Conservation (phyloP, 306 rosid genomes). For the Vicia sativa region DNA sequence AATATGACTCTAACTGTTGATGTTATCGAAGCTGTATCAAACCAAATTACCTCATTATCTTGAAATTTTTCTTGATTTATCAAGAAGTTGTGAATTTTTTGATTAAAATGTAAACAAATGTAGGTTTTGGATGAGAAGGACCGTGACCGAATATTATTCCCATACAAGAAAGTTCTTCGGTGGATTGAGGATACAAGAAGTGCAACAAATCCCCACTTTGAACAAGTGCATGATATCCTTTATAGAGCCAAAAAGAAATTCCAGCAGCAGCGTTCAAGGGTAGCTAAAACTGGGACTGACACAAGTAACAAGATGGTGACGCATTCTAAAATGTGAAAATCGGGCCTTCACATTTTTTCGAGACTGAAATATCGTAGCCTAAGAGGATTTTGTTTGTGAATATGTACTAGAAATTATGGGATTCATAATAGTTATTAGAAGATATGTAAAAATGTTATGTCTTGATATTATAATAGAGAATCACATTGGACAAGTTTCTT, state of each 20-base stretch:
- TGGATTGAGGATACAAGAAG: conserved; percentile 79
- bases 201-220: conserved; percentile 78
- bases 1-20: conserved; percentile 7
- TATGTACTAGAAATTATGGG: too few species aligned
- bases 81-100: too few species aligned
- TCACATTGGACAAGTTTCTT: too few species aligned
- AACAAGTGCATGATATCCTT: conserved; percentile 67
- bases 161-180: conserved; percentile 70
- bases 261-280: conserved; percentile 53
- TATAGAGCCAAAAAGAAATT: conserved; percentile 57
- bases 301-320: conserved; percentile 31
- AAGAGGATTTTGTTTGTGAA: too few species aligned
- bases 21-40: too few species aligned
- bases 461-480: too few species aligned
- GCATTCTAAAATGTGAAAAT: conserved; percentile 44
- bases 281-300: conserved; percentile 34
- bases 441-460: too few species aligned
- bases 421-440: too few species aligned
- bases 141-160: conserved; percentile 60
- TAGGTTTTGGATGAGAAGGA: conserved; percentile 79
- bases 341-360: not conserved
- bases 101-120: not conserved
- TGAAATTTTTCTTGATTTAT: conserved; percentile 3
- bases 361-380: too few species aligned
- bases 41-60: too few species aligned